phyloP scores from a whole-genome alignment of 2,329 filamentous ascomycete species.

The Cercospora zeina region DNA sequence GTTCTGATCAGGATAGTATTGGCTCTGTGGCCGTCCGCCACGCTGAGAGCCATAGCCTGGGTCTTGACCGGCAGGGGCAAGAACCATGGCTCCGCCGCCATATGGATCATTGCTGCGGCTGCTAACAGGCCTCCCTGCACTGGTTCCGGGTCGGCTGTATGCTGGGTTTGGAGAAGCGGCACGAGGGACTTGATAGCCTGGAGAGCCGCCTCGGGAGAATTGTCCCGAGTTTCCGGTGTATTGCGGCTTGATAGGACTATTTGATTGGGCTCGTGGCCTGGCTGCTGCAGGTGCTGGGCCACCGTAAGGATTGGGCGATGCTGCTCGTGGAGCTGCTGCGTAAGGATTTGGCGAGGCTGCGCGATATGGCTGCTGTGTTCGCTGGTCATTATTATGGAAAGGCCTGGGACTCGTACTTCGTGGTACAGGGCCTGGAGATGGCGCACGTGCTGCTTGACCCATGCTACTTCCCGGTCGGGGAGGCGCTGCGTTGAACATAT shows the following conservation, averaged over 20 bases:
- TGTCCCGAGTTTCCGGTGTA: constrained; percentile 32
- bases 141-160: constrained; percentile 42
- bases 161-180: constrained; percentile 44
- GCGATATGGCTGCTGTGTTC: constrained; percentile 39
- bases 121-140: constrained; percentile 44
- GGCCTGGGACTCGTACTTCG: constrained; percentile 61
- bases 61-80: constrained; percentile 49
- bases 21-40: constrained; percentile 47
- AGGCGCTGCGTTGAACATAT: constrained; percentile 62
- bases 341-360: constrained; percentile 66
- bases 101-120: constrained; percentile 44
- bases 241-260: constrained; percentile 45
- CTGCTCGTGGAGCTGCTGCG: constrained; percentile 37
- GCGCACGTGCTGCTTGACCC: constrained; percentile 45
- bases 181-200: constrained; percentile 44
- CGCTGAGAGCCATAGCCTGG: constrained; percentile 43
- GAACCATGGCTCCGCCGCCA: constrained; percentile 45
- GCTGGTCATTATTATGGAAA: constrained; percentile 42
- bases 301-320: constrained; percentile 53
- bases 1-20: constrained; percentile 45
- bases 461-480: constrained; percentile 36
- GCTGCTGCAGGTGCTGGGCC: constrained; percentile 34
- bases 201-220: constrained; percentile 43
- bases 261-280: constrained; percentile 44
- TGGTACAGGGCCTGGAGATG: constrained; percentile 66